phyloP scores from a whole-genome alignment of 140 eudicot genomes.

The Bidens hawaiensis region DNA sequence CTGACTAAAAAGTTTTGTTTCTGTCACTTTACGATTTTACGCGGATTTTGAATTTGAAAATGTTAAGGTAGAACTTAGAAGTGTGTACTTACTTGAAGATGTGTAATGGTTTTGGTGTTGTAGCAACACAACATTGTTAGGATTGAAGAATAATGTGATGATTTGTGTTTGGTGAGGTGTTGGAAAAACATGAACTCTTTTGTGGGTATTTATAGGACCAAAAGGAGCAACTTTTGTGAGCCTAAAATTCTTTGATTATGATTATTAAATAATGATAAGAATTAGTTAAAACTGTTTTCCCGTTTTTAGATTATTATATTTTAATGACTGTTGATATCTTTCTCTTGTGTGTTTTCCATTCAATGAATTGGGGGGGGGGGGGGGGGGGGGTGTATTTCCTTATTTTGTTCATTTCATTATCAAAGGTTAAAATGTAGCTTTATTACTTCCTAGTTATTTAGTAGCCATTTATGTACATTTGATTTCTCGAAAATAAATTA shows the following conservation, averaged over 20 bases:
- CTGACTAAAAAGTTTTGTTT: too few species aligned
- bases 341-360: too few species aligned
- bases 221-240: not conserved
- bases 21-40: too few species aligned
- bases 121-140: conserved; percentile 16
- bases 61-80: conserved; percentile 6
- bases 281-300: too few species aligned
- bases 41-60: not conserved
- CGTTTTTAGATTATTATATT: not conserved
- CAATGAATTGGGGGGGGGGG: too few species aligned
- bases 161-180: conserved; percentile 30
- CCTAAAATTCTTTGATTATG: too few species aligned
- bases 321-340: not conserved
- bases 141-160: conserved; percentile 27
- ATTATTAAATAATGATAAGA: not conserved
- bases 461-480: too few species aligned
- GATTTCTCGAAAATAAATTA: too few species aligned
- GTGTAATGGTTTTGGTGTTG: conserved; percentile 8
- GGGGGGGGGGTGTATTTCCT: too few species aligned
- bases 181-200: conserved; percentile 30
- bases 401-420: not conserved
- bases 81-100: conserved; percentile 34
- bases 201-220: conserved; percentile 33
- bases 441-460: too few species aligned
- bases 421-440: not conserved